These are phyloP conservation scores for Naumovozyma baii DNA, from an alignment of 805 yeast genomes.

Conservation along the genomic window DNA sequence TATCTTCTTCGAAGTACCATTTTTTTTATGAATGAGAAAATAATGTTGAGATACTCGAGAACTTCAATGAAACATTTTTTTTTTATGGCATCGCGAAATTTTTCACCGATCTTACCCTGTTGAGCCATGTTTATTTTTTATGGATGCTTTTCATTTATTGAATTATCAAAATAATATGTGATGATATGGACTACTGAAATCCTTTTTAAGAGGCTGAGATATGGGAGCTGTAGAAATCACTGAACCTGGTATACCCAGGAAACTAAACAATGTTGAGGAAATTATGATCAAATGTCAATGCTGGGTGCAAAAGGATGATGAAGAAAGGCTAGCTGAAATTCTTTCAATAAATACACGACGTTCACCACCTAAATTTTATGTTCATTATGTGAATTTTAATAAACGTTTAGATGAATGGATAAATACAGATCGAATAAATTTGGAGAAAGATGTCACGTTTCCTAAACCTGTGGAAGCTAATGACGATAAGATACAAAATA, in stretches of 20 bases:
- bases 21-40: too few species aligned
- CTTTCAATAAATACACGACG: constrained; percentile 66
- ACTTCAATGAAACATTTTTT: too few species aligned
- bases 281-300: constrained; percentile 72
- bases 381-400: constrained; percentile 89
- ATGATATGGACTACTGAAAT: too few species aligned
- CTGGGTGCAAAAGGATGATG: constrained; percentile 72
- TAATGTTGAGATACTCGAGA: too few species aligned
- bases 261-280: constrained; percentile 35
- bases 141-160: too few species aligned
- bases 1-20: too few species aligned
- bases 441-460: constrained; percentile 54
- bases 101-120: neutral
- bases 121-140: too few species aligned
- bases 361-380: constrained; percentile 74
- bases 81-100: neutral
- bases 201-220: too few species aligned
- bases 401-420: constrained; percentile 97
- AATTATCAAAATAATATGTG: too few species aligned
- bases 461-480: constrained; percentile 53
- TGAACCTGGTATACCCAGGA: constrained; percentile 21
- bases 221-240: neutral
- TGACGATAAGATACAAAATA: constrained; percentile 31
- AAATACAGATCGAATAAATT: constrained; percentile 58
- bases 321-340: constrained; percentile 74